Evolutionary conservation across 148 eudicot genomes (phyloP).

Genomic region (Arctostaphylos glauca): DNA sequence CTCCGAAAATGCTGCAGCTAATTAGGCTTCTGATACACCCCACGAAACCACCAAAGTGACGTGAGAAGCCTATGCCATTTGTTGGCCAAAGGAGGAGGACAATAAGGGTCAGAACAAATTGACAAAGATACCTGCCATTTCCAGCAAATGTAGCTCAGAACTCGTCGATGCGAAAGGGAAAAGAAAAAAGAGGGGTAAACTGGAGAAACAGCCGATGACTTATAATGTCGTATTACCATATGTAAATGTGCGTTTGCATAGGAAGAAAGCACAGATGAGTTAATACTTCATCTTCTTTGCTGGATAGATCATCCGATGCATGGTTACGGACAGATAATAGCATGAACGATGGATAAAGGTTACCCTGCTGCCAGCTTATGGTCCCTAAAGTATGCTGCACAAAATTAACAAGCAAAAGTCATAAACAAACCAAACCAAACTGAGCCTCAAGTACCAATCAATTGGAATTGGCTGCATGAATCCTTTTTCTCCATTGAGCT

Average conservation of each 20-base stretch:
- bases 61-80: slow-evolving; percentile 47
- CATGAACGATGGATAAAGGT: slow-evolving; percentile 87
- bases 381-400: slow-evolving; percentile 92
- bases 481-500: no score
- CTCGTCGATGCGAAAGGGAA: neutral
- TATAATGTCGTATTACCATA: slow-evolving; percentile 53
- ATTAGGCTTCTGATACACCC: slow-evolving; percentile 33
- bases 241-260: slow-evolving; percentile 57
- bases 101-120: slow-evolving; percentile 65
- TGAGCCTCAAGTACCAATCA: no score
- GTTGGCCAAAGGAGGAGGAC: slow-evolving; percentile 65
- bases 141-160: slow-evolving; percentile 25
- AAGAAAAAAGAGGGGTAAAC: neutral
- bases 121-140: slow-evolving; percentile 65
- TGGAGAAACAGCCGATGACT: neutral
- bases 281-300: slow-evolving; percentile 38
- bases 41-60: slow-evolving; percentile 28
- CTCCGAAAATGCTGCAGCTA: slow-evolving; percentile 25
- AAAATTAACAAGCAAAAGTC: slow-evolving; percentile 21
- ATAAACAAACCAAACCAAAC: neutral
- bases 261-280: slow-evolving; percentile 87
- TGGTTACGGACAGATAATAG: slow-evolving; percentile 65
- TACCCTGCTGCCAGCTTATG: slow-evolving; percentile 96
- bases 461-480: no score
- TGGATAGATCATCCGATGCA: slow-evolving; percentile 36